Conservation (phyloP, 352 stramenopile genomes). For the Hyaloperonospora arabidopsidis region DNA sequence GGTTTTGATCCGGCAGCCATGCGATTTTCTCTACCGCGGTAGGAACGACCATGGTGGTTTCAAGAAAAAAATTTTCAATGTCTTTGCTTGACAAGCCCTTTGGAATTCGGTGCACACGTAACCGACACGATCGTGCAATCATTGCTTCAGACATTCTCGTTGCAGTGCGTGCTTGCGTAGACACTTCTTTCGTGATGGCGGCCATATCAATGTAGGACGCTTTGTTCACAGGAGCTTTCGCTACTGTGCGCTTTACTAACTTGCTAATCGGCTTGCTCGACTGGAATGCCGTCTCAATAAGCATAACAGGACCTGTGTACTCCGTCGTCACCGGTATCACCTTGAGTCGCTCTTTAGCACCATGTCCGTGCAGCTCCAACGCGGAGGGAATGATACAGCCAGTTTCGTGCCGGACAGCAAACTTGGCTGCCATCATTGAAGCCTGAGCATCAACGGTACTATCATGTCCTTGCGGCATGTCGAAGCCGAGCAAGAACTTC, state of each 20-base stretch:
- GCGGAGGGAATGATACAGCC: constrained; percentile 63
- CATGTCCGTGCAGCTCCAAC: constrained; percentile 53
- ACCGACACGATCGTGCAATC: constrained; percentile 53
- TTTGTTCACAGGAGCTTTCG: constrained; percentile 23
- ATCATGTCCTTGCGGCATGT: constrained; percentile 82
- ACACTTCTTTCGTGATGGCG: constrained; percentile 9
- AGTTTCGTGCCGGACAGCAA: constrained; percentile 43
- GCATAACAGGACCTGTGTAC: constrained; percentile 34
- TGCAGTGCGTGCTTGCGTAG: neutral
- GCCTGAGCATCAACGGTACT: constrained; percentile 81
- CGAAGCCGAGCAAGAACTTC: constrained; percentile 72
- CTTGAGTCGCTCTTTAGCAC: constrained; percentile 10
- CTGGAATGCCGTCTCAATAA: constrained; percentile 39
- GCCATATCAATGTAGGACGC: constrained; percentile 31
- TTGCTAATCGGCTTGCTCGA: constrained; percentile 6
- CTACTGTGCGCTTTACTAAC: neutral
- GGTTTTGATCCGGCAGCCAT: constrained; percentile 53
- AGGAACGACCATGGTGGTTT: constrained; percentile 56
- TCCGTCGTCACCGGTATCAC: neutral
- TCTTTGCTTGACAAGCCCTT: constrained; percentile 54
- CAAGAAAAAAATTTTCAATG: constrained; percentile 64
- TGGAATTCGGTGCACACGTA: constrained; percentile 68
- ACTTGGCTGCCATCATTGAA: constrained; percentile 82
- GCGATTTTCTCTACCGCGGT: constrained; percentile 55
- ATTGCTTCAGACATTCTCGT: constrained; percentile 22